Evolutionary conservation across 768 basidiomycete species (phyloP).

Genomic region (Strobilomyces dryophilus): DNA sequence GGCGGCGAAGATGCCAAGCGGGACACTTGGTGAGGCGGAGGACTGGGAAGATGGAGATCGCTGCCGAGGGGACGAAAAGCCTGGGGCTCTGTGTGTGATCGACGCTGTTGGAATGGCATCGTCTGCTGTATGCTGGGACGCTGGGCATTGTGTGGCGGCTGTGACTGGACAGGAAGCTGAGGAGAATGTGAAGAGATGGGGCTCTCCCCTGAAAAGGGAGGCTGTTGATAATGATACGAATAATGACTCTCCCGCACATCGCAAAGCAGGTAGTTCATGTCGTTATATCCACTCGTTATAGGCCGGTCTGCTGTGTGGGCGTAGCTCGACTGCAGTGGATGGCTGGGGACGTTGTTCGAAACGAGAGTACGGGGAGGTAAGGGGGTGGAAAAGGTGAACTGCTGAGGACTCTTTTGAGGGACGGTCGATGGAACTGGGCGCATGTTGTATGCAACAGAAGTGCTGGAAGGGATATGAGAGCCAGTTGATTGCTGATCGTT

Average conservation of each 20-base stretch:
- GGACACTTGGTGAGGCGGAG: conserved; percentile 36
- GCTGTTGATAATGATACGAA: conserved; percentile 50
- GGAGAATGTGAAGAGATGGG: conserved; percentile 42
- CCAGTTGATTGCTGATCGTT: conserved; percentile 37
- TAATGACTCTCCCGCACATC: conserved; percentile 50
- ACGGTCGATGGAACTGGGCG: conserved; percentile 41
- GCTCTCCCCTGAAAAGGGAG: conserved; percentile 44
- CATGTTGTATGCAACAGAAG: conserved; percentile 44
- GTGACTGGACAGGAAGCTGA: conserved; percentile 35
- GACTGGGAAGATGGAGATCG: conserved; percentile 48
- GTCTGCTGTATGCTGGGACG: conserved; percentile 41
- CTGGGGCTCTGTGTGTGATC: conserved; percentile 56
- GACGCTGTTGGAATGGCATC: conserved; percentile 50
- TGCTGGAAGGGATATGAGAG: conserved; percentile 35
- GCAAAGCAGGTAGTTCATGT: conserved; percentile 41
- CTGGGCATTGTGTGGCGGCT: conserved; percentile 30
- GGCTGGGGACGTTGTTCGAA: conserved; percentile 39
- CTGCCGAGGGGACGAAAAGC: conserved; percentile 45
- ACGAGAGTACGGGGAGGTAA: conserved; percentile 42
- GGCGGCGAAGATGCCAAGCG: conserved; percentile 44
- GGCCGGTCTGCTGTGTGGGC: conserved; percentile 50
- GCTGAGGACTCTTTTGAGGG: conserved; percentile 43
- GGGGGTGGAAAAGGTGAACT: conserved; percentile 39
- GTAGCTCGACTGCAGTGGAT: conserved; percentile 36
- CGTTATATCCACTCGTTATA: conserved; percentile 43